Evolutionary conservation across 306 rosid species (phyloP), one percentile per base, ranked within the genome.

Genomic region (Ormosia emarginata): DNA sequence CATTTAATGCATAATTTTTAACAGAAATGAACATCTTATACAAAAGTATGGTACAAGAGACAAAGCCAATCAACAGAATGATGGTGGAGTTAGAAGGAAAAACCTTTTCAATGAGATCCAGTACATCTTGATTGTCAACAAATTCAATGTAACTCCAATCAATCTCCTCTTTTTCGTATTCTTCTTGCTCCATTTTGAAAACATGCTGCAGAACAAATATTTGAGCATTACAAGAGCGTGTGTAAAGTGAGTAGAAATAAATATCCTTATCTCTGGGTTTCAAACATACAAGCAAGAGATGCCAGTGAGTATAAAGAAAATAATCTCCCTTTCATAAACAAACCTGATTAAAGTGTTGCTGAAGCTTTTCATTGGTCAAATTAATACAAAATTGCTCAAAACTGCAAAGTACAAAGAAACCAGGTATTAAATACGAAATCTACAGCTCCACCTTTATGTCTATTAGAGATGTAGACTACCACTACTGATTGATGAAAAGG

Each of bases 161-260:
- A 85, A 96, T 96, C 88, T 94, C 98, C 86, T 96, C 99, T 75
- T 94, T 96, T 77, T 95, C 90, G 87, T 96, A 96, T 84, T 96
- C 99, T 88, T 96, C 99, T 94, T 96, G 99, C 91, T 96, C 99
- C 99, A 96, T 96, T 87, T 96, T 96, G 89, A 96, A 96, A 78
- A 96, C 99, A 37, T 96, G 99, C 99, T 96, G 99, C 87, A 78
- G 72, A 84, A 37, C 36, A 80, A 61, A 80, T 74, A 85, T 83
- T 78, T 64, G 34, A 43, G 71, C 76, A 80, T 84, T 72, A 78
- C 33, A 82, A 68, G 64, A 75, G 24, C 56, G 61, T 14, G 7
- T 24, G 24, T 75, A 66, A 70, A 67, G 37, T 46, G 17, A 64
- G 32, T 18, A 76, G 8, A 74, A 67, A 82, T 5, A 67, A 18